phyloP scores from a whole-genome alignment of 2,329 filamentous ascomycete genomes.

The Alternaria metachromatica region DNA sequence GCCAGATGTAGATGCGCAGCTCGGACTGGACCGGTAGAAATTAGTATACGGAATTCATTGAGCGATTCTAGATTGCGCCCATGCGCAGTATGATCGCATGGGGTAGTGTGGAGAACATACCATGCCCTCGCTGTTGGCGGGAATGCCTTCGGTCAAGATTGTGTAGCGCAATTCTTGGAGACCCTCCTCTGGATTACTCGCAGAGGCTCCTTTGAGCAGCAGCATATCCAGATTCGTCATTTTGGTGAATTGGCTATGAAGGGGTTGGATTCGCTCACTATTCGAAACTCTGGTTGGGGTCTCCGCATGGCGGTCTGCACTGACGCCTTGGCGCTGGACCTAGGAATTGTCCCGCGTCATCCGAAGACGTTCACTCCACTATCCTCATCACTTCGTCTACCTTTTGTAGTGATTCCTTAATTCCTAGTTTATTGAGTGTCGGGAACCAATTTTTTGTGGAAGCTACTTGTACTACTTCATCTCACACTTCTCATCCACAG shows the following conservation, averaged over 20 bases:
- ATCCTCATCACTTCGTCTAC: too few relatives aligned
- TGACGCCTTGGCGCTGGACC: conserved; percentile 5
- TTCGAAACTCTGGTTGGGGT: conserved; percentile 7
- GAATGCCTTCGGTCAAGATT: conserved; percentile 77
- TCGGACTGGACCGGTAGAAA: conserved; percentile 68
- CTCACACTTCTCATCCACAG: too few relatives aligned
- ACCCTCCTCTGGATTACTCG: conserved; percentile 70
- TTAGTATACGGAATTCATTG: not conserved
- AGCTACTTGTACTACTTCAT: too few relatives aligned
- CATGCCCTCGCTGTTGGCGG: conserved; percentile 82
- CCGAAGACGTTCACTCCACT: not conserved
- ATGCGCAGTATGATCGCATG: conserved; percentile 2
- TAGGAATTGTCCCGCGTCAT: not conserved
- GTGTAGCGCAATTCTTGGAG: conserved; percentile 75
- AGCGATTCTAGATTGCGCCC: not conserved
- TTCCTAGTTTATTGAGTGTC: too few relatives aligned
- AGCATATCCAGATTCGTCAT: conserved; percentile 70
- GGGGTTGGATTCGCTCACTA: conserved; percentile 2
- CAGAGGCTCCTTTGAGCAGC: conserved; percentile 78
- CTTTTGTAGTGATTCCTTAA: too few relatives aligned
- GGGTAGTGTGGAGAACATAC: conserved; percentile 52
- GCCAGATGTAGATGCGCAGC: conserved; percentile 93
- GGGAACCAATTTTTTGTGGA: too few relatives aligned
- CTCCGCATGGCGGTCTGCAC: conserved; percentile 1
- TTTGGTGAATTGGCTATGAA: conserved; percentile 17